Evolutionary conservation across 495 filamentous ascomycete genomes (phyloP).

Genomic region (Neurospora terricola): DNA sequence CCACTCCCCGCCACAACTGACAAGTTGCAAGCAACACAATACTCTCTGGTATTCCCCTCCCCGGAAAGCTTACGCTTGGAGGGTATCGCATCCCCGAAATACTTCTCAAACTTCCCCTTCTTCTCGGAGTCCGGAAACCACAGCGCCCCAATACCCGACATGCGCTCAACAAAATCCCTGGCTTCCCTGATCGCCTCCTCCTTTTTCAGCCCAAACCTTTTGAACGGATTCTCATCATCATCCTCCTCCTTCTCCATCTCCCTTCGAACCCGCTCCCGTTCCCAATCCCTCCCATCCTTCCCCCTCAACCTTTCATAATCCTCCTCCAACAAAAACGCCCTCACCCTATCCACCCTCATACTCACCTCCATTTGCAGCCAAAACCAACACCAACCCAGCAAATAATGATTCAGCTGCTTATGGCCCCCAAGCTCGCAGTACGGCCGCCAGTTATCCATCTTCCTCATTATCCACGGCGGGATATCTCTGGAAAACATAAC

Average conservation of each 20-base stretch:
- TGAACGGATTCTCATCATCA: constrained; percentile 9
- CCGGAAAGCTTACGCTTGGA: constrained; percentile 11
- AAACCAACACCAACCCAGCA: neutral
- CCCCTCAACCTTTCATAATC: neutral
- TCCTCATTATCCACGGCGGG: neutral
- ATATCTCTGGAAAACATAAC: neutral
- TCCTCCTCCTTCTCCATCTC: neutral
- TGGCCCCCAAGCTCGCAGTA: neutral
- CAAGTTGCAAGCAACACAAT: constrained; percentile 39
- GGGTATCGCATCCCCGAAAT: constrained; percentile 12
- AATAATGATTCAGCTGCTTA: neutral
- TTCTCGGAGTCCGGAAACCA: constrained; percentile 12
- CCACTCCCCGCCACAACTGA: constrained; percentile 29
- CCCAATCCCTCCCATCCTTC: neutral
- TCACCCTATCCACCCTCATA: neutral
- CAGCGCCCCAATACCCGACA: constrained; percentile 27
- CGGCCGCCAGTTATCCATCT: neutral
- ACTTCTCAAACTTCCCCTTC: constrained; percentile 15
- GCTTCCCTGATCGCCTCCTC: constrained; percentile 7
- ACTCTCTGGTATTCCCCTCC: neutral
- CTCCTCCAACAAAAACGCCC: neutral
- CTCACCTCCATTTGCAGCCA: constrained; percentile 2
- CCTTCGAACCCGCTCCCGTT: neutral
- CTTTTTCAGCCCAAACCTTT: constrained; percentile 5
- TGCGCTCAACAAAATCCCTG: constrained; percentile 16